phyloP scores from a whole-genome alignment of 176 grass and related monocot species.

The Alloteropsis semialata region DNA sequence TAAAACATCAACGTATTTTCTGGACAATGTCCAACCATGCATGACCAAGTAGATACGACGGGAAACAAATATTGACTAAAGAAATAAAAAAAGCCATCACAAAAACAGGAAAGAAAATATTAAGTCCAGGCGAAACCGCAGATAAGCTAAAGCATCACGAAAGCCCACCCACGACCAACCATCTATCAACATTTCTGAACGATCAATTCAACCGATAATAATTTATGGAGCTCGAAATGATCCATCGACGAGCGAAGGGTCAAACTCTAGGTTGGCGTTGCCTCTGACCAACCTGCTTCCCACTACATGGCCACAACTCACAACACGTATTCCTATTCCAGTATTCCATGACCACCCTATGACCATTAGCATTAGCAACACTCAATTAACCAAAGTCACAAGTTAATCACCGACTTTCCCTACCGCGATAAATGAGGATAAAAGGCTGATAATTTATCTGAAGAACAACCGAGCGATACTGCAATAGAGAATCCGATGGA shows the following conservation, averaged over 20 bases:
- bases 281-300: slow-evolving; percentile 14
- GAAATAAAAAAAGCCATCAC: not conserved
- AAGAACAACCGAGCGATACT: not conserved
- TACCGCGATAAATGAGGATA: not conserved
- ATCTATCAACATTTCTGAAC: slow-evolving; percentile 17
- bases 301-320: slow-evolving; percentile 23
- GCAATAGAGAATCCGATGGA: not conserved
- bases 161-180: not conserved
- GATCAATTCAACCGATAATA: slow-evolving; percentile 13
- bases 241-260: slow-evolving; percentile 4
- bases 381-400: not conserved
- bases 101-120: not conserved
- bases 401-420: not conserved
- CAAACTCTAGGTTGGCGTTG: slow-evolving; percentile 14
- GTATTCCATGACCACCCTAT: not conserved
- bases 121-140: not conserved
- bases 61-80: not conserved
- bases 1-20: not conserved
- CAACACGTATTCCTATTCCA: not conserved
- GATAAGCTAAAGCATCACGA: slow-evolving; percentile 15
- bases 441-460: not conserved
- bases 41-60: not conserved
- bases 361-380: not conserved
- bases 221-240: slow-evolving; percentile 6
- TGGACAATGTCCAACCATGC: not conserved